Percentiles rank a stretch among this genome's conserved stretches.
phyloP scores from a whole-genome alignment of 352 stramenopile genomes.

The Plasmopara muralis region DNA sequence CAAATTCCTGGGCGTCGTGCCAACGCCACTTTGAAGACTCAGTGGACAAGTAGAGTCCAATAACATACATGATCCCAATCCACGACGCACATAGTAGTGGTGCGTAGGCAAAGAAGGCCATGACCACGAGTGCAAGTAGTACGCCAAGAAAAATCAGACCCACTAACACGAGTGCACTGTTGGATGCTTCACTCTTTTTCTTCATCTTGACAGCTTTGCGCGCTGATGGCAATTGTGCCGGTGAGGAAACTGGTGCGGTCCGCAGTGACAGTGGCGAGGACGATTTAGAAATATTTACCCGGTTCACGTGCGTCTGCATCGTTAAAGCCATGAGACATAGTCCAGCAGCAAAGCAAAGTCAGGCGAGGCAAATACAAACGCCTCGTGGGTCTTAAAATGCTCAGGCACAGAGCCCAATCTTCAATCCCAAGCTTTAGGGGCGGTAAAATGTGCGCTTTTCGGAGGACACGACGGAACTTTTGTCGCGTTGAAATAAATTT shows the following conservation, averaged over 20 bases:
- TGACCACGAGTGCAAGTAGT: constrained; percentile 53
- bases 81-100: constrained; percentile 74
- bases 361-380: too few species aligned
- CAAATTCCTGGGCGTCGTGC: constrained; percentile 91
- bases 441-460: too few species aligned
- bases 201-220: constrained; percentile 6
- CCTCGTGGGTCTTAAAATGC: too few species aligned
- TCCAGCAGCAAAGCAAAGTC: not conserved
- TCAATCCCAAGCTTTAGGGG: too few species aligned
- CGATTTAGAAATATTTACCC: constrained; percentile 12
- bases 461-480: too few species aligned
- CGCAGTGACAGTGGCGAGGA: constrained; percentile 17
- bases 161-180: constrained; percentile 64
- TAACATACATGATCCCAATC: constrained; percentile 77
- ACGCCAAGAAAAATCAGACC: constrained; percentile 60
- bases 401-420: too few species aligned
- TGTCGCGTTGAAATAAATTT: too few species aligned
- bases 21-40: constrained; percentile 81
- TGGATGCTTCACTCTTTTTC: constrained; percentile 35
- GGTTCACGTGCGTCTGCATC: constrained; percentile 25
- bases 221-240: constrained; percentile 3
- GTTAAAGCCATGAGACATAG: constrained; percentile 21
- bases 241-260: constrained; percentile 11
- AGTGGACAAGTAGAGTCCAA: constrained; percentile 73
- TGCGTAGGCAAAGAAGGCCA: constrained; percentile 80